Conservation (phyloP, 1,284 basidiomycete species). For the Austropuccinia psidii region DNA sequence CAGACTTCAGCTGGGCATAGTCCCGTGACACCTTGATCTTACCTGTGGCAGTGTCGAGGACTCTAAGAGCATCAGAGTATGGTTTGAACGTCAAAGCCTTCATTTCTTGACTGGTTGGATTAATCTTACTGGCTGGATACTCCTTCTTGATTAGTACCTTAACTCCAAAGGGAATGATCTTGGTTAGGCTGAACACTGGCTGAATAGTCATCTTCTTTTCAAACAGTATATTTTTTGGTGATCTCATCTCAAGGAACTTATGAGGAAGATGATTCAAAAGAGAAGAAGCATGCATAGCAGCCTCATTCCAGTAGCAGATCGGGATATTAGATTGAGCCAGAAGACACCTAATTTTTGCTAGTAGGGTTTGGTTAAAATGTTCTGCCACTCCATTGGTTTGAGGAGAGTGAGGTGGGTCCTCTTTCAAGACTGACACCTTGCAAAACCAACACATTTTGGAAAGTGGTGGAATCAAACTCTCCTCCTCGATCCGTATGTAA, state of each 20-base stretch:
- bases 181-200: not conserved
- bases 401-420: not conserved
- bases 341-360: not conserved
- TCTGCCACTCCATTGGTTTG: constrained; percentile 5
- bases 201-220: not conserved
- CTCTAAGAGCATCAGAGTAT: no score
- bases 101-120: no score
- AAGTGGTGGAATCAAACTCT: not conserved
- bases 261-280: not conserved
- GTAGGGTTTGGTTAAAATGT: not conserved
- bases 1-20: no score
- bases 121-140: no score
- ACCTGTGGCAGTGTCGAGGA: no score
- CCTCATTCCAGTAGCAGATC: not conserved
- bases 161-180: not conserved
- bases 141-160: no score
- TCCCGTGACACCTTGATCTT: no score
- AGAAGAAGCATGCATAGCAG: not conserved
- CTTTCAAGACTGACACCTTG: not conserved
- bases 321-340: not conserved
- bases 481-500: not conserved
- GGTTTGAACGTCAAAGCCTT: no score
- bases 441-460: not conserved
- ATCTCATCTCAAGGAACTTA: not conserved
- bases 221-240: not conserved